A percentile compares a stretch with the other conserved stretches of the same genome.
Evolutionary conservation across 257 asterid species (phyloP).

Genomic region (Thymus mandschuricus): DNA sequence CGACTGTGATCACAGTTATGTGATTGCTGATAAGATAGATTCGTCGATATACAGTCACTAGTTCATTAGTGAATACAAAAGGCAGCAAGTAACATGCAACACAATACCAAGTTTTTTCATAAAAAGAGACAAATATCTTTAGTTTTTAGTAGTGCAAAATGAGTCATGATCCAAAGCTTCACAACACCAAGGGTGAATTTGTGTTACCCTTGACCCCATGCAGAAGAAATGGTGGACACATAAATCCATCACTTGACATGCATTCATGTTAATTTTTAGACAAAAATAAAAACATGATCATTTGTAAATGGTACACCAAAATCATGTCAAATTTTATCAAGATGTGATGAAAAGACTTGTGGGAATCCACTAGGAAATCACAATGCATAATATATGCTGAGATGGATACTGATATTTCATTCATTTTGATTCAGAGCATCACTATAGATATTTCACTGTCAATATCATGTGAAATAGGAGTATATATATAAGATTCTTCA

Average conservation of each 20-base stretch:
- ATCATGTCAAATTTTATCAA: conserved; percentile 4
- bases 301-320: conserved; percentile 14
- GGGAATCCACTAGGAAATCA: conserved; percentile 39
- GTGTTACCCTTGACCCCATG: neutral
- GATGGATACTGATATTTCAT: neutral
- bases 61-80: no score
- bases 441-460: neutral
- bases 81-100: no score
- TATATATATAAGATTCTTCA: no score
- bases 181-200: neutral
- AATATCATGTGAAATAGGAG: neutral
- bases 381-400: neutral
- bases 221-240: conserved; percentile 19
- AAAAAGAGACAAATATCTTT: no score
- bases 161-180: neutral
- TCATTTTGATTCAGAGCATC: neutral
- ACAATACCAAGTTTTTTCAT: no score
- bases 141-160: neutral
- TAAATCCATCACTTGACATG: conserved; percentile 6
- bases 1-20: no score
- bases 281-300: neutral
- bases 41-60: no score
- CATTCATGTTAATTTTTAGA: neutral
- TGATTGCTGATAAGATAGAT: no score
- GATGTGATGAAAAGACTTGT: conserved; percentile 26